Percentiles rank a stretch among this genome's conserved stretches.
Evolutionary conservation across 257 asterid species (phyloP).

Genomic region (Ilex asprella): DNA sequence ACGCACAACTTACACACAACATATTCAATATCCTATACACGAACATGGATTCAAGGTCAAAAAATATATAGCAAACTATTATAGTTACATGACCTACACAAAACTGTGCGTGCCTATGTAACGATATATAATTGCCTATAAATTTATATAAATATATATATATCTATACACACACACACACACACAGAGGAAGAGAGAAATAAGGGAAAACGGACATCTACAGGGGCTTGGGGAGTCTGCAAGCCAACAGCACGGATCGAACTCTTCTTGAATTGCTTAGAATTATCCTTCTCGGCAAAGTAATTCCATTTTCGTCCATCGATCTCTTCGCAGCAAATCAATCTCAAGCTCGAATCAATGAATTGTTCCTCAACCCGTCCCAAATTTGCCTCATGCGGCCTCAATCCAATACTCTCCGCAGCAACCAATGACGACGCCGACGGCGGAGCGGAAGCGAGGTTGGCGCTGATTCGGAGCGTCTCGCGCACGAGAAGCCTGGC

Average conservation of each 20-base stretch:
- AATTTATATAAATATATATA: no score
- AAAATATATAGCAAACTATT: background rate
- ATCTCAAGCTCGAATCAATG: conserved; percentile 63
- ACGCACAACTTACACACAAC: background rate
- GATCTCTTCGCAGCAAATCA: conserved; percentile 88
- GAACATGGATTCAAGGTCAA: no score
- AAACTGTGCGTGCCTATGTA: background rate
- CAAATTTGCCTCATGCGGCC: conserved; percentile 33
- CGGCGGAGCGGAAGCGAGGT: conserved; percentile 80
- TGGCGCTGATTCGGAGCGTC: conserved; percentile 93
- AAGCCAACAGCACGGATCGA: conserved; percentile 67
- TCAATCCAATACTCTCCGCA: conserved; percentile 18
- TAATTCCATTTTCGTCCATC: conserved; percentile 88
- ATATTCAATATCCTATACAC: background rate
- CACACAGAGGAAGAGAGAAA: background rate
- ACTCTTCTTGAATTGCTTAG: conserved; percentile 51
- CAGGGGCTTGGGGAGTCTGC: conserved; percentile 73
- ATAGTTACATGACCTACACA: background rate
- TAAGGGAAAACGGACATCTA: conserved; percentile 42
- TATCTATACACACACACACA: no score
- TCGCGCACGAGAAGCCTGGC: conserved; percentile 78
- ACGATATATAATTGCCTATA: no score
- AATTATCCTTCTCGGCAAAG: conserved; percentile 45
- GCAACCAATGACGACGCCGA: conserved; percentile 21
- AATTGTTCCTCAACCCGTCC: conserved; percentile 60